Evolutionary conservation across 495 filamentous ascomycete species (phyloP).

Genomic region (Podospora pseudopauciseta): DNA sequence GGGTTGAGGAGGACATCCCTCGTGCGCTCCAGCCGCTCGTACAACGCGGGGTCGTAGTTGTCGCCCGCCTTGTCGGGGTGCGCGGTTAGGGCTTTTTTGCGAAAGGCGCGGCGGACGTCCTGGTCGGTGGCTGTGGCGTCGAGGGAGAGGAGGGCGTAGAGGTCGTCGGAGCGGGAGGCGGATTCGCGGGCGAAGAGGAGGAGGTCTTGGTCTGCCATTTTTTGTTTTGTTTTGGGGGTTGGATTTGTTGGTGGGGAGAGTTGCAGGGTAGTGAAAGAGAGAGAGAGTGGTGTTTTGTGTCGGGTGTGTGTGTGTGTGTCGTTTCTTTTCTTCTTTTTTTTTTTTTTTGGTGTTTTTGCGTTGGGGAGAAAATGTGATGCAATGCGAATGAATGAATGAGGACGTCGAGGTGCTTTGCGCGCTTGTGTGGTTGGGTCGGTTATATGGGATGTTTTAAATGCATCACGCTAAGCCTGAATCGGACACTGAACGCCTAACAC

Average conservation of each 20-base stretch:
- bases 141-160: slow-evolving; percentile 44
- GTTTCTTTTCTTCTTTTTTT: background rate
- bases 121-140: slow-evolving; percentile 39
- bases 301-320: background rate
- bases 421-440: too few relatives aligned
- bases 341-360: background rate
- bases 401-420: too few relatives aligned
- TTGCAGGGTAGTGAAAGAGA: background rate
- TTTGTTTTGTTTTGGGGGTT: slow-evolving; percentile 1
- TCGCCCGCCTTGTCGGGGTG: slow-evolving; percentile 50
- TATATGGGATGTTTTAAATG: too few relatives aligned
- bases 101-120: slow-evolving; percentile 47
- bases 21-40: slow-evolving; percentile 46
- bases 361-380: too few relatives aligned
- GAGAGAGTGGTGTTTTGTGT: too few relatives aligned
- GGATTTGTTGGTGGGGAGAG: background rate
- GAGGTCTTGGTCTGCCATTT: slow-evolving; percentile 37
- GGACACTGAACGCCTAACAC: too few relatives aligned
- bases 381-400: too few relatives aligned
- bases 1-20: slow-evolving; percentile 42
- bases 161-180: slow-evolving; percentile 39
- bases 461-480: too few relatives aligned
- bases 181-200: slow-evolving; percentile 40
- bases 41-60: slow-evolving; percentile 43
- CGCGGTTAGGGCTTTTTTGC: slow-evolving; percentile 44